These are phyloP conservation scores for Penicillium odoratum DNA, from an alignment of 495 filamentous ascomycete species.

Conservation along the genomic window DNA sequence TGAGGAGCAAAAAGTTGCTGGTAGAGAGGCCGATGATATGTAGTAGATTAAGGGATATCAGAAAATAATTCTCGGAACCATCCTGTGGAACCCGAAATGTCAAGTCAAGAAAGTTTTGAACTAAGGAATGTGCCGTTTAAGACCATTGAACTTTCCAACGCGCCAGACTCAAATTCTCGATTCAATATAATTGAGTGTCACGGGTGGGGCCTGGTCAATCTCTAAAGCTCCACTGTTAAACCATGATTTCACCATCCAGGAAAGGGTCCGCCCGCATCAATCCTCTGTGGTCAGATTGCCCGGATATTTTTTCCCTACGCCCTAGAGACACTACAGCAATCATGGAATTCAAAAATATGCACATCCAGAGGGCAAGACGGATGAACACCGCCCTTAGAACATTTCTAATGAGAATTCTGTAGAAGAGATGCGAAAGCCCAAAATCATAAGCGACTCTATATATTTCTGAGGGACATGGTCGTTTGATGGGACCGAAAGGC, in stretches of 20 bases:
- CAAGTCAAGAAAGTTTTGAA: conserved; percentile 10
- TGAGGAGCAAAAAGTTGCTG: background rate
- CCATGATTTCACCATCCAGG: too few relatives aligned
- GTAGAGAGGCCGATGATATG: background rate
- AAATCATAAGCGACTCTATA: background rate
- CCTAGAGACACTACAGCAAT: too few relatives aligned
- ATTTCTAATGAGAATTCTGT: background rate
- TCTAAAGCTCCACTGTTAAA: background rate
- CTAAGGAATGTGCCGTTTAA: background rate
- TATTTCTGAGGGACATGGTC: too few relatives aligned
- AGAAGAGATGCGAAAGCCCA: background rate
- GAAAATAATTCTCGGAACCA: too few relatives aligned
- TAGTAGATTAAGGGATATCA: too few relatives aligned
- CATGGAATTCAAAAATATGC: too few relatives aligned
- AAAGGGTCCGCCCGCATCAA: background rate
- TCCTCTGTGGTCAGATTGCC: background rate
- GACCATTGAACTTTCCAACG: conserved; percentile 8
- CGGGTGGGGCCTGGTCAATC: background rate
- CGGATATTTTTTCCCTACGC: background rate
- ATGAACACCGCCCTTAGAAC: too few relatives aligned
- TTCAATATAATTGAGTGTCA: background rate
- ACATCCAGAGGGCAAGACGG: background rate
- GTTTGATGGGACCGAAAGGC: background rate
- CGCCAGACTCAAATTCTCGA: background rate
- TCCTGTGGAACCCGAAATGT: conserved; percentile 5